These are phyloP conservation scores for Diaporthe amygdali DNA, from an alignment of 2,329 filamentous ascomycete species.

Conservation along the genomic window DNA sequence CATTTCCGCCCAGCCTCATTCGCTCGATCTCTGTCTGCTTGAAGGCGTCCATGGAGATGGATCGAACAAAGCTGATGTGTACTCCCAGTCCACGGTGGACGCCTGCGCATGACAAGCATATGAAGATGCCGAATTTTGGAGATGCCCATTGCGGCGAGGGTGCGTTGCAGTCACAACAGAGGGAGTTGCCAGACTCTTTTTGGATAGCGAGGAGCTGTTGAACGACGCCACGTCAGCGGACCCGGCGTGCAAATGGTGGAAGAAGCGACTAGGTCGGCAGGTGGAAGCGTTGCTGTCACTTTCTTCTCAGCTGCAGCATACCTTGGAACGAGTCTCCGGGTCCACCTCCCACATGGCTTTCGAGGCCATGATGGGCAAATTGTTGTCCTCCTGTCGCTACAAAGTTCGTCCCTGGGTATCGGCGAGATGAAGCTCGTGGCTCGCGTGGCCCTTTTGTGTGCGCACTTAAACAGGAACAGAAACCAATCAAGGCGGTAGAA, in stretches of 20 bases:
- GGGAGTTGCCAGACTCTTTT: slow-evolving; percentile 85
- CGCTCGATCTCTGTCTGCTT: slow-evolving; percentile 90
- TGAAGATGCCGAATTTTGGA: slow-evolving; percentile 98
- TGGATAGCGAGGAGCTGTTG: slow-evolving; percentile 85
- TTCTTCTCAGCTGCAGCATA: slow-evolving; percentile 39
- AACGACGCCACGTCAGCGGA: slow-evolving; percentile 20
- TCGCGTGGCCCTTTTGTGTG: slow-evolving; percentile 22
- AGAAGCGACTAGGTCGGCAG: not conserved
- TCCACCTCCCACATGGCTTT: slow-evolving; percentile 99
- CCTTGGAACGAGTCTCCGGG: slow-evolving; percentile 95
- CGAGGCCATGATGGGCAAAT: slow-evolving; percentile 55
- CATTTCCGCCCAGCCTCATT: slow-evolving; percentile 92
- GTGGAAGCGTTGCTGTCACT: not conserved
- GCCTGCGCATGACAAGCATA: slow-evolving; percentile 94
- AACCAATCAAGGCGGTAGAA: not conserved
- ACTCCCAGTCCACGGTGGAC: slow-evolving; percentile 94
- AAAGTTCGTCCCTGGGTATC: not conserved
- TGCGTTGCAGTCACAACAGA: slow-evolving; percentile 93
- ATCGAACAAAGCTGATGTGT: slow-evolving; percentile 97
- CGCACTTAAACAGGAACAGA: slow-evolving; percentile 10
- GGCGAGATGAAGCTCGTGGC: not conserved
- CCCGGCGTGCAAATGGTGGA: not conserved
- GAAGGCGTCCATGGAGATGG: slow-evolving; percentile 98
- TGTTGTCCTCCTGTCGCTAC: not conserved
- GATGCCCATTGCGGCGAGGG: slow-evolving; percentile 98